phyloP scores from a whole-genome alignment of 75 land plant species.

The Pseudotsuga menziesii region DNA sequence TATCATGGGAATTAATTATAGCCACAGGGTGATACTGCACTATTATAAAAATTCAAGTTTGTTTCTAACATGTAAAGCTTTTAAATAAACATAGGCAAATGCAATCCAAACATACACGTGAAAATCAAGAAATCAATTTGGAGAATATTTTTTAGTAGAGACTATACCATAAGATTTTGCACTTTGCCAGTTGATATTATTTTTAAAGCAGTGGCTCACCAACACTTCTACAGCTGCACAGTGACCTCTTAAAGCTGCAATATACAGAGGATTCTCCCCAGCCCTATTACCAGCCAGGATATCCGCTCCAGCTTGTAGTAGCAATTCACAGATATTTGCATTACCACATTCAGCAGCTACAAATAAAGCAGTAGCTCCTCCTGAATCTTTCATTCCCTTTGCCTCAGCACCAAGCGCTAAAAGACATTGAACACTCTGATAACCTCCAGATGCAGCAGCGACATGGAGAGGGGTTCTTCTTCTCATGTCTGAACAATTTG shows the following conservation, averaged over 20 bases:
- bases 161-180: slow-evolving; percentile 36
- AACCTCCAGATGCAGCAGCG: slow-evolving; percentile 25
- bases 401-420: slow-evolving; percentile 27
- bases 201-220: slow-evolving; percentile 28
- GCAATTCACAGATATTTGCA: slow-evolving; percentile 26
- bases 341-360: slow-evolving; percentile 43
- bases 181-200: slow-evolving; percentile 37
- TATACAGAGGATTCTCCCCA: slow-evolving; percentile 44
- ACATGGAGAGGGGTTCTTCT: slow-evolving; percentile 34
- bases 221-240: slow-evolving; percentile 25
- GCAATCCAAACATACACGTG: background rate
- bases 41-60: background rate
- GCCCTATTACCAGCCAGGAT: slow-evolving; percentile 34
- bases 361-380: slow-evolving; percentile 40
- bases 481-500: slow-evolving; percentile 36
- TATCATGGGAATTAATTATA: too few species aligned
- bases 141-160: background rate
- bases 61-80: background rate
- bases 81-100: background rate
- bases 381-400: slow-evolving; percentile 22
- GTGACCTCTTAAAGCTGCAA: slow-evolving; percentile 38
- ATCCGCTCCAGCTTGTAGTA: slow-evolving; percentile 36
- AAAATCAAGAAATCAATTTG: background rate
- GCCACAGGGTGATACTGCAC: too few species aligned
- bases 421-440: slow-evolving; percentile 15